Base-by-base conservation (phyloP, 2,329 filamentous ascomycete species). In the Fusarium chuoi region DNA sequence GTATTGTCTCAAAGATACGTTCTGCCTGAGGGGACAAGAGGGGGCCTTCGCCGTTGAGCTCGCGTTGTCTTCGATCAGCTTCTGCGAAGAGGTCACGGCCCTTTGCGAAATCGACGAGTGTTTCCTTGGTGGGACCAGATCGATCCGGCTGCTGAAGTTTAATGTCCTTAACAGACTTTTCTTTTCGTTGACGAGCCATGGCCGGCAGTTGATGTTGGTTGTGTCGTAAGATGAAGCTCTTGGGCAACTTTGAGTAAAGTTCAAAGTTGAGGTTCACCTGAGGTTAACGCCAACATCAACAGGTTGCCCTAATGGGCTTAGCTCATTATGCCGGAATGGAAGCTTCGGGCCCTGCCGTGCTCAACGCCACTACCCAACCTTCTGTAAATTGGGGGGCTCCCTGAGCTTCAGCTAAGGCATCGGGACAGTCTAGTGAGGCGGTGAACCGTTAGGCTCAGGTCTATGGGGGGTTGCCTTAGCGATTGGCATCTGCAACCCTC, bases 21-120 rank as follows among this genome's bases (percentile, higher is more conserved):
- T 90, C 88, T 13, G 84, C 84, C 0, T 80, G 78, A 22, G 87
- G 85, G 0, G 85, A 83, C 1, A 89, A 73, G 18, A 77, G 80
- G 8, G 81, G 80, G 0, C 81, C 81, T 2, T 81, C 79, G 5
- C 81, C 78, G 41, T 75, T 78, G 67, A 81, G 64, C 77, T 84
- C 74, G 78, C 79, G 74, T 80, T 81, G 76, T 49, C 82, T 78
- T 39, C 73, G 77, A 36, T 85, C 83, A n/a, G 87, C 84, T 81
- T 86, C 82, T 61, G 84, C 83, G 80, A 91, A 85, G 75, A 92
- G 83, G 79, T 89, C 80, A 73, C 89, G 87, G 73, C 94, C 88
- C 60, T 92, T 87, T 67, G 93, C 93, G 36, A 95, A 80, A 64
- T 95, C 86, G 66, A 95, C 86, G n/a, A 96, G 86, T 1, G 93